Conservation (phyloP, 2,329 filamentous ascomycete species). For the Nigrograna mackinnonii region DNA sequence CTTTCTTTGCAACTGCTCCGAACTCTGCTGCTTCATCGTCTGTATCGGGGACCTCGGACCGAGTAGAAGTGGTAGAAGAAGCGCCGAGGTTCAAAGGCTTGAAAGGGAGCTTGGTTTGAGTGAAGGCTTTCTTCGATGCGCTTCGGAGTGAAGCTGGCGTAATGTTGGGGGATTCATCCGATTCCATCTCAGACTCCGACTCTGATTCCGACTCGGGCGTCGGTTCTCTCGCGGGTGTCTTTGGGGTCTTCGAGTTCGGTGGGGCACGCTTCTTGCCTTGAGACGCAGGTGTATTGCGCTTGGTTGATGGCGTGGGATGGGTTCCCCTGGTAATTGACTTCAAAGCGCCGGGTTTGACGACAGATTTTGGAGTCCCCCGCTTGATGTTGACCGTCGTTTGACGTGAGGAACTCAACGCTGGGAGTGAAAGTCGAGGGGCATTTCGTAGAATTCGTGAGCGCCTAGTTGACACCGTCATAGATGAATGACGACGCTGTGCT, state of each 20-base stretch:
- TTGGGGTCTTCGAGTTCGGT: conserved; percentile 14
- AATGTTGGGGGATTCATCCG: conserved; percentile 30
- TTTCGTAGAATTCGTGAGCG: conserved; percentile 11
- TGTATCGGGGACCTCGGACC: neutral
- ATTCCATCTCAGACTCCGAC: no score
- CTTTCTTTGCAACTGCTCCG: neutral
- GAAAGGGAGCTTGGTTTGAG: conserved; percentile 14
- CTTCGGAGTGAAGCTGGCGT: conserved; percentile 40
- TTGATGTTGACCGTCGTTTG: conserved; percentile 19
- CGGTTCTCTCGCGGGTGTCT: conserved; percentile 12
- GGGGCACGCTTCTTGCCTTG: conserved; percentile 15
- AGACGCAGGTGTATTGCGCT: conserved; percentile 9
- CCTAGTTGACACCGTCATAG: conserved; percentile 11
- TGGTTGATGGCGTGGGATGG: conserved; percentile 6
- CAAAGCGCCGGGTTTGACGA: conserved; percentile 22
- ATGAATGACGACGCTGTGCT: conserved; percentile 27
- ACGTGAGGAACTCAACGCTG: conserved; percentile 4
- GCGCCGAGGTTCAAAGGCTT: conserved; percentile 9
- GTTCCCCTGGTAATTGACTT: conserved; percentile 23
- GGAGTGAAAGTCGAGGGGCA: conserved; percentile 6
- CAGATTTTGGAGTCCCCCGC: conserved; percentile 13
- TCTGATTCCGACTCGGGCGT: conserved; percentile 4
- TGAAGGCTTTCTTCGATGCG: conserved; percentile 22
- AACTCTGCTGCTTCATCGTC: conserved; percentile 1
- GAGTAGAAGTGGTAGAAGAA: neutral